phyloP scores from a whole-genome alignment of 1,139 yeast genomes.

The Arxiozyma slooffiae region DNA sequence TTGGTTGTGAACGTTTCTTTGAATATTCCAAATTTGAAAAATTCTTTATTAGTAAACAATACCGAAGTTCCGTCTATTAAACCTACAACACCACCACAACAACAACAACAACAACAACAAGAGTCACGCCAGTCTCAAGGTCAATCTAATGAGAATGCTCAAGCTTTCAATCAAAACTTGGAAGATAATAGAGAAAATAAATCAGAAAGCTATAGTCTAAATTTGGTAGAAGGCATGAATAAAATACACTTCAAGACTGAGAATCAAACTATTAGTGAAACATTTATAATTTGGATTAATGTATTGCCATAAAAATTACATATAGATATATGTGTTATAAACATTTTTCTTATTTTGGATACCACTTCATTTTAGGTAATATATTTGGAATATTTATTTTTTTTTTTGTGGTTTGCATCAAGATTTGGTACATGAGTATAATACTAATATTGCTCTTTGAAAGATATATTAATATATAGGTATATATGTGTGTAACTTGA shows the following conservation, averaged over 20 bases:
- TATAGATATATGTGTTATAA: background rate
- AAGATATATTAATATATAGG: too few relatives aligned
- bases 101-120: slow-evolving; percentile 6
- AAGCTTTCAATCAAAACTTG: slow-evolving; percentile 2
- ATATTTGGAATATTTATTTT: too few relatives aligned
- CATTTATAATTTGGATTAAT: slow-evolving; percentile 27
- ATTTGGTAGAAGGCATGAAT: slow-evolving; percentile 27
- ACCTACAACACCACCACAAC: background rate
- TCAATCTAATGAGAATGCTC: slow-evolving; percentile 4
- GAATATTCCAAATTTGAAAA: slow-evolving; percentile 10
- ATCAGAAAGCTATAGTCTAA: slow-evolving; percentile 21
- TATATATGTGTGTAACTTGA: too few relatives aligned
- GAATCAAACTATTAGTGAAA: slow-evolving; percentile 15
- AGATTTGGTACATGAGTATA: too few relatives aligned
- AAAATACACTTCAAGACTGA: slow-evolving; percentile 20
- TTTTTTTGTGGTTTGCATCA: too few relatives aligned
- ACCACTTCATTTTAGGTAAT: too few relatives aligned
- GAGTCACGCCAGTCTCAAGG: slow-evolving; percentile 3
- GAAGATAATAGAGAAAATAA: slow-evolving; percentile 2
- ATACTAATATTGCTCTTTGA: too few relatives aligned
- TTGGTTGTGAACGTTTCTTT: slow-evolving; percentile 19
- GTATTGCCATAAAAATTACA: slow-evolving; percentile 20
- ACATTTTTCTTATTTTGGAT: too few relatives aligned
- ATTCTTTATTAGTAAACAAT: slow-evolving; percentile 19
- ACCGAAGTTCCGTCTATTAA: slow-evolving; percentile 14